phyloP scores from a whole-genome alignment of 1,284 basidiomycete species.

The Ganoderma leucocontextum region DNA sequence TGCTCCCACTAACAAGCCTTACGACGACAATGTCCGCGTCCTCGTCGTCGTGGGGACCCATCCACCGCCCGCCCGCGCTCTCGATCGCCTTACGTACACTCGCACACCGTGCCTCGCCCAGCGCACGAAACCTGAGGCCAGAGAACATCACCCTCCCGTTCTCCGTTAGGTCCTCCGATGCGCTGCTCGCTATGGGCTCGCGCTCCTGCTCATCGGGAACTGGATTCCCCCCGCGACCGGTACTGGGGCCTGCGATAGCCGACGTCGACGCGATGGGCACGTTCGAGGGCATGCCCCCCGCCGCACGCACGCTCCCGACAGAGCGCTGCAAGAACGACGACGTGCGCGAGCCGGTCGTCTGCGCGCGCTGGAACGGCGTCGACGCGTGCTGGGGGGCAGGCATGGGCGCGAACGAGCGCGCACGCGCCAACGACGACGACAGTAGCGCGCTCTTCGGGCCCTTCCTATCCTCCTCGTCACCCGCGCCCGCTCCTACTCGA shows the following conservation, averaged over 20 bases:
- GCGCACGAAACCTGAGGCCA: constrained; percentile 60
- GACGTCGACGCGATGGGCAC: constrained; percentile 30
- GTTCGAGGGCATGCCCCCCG: constrained; percentile 19
- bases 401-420: constrained; percentile 59
- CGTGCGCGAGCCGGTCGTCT: constrained; percentile 27
- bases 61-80: constrained; percentile 60
- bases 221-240: constrained; percentile 18
- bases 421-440: constrained; percentile 59
- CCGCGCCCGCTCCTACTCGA: constrained; percentile 16
- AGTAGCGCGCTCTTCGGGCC: constrained; percentile 54
- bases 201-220: constrained; percentile 12
- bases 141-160: constrained; percentile 50
- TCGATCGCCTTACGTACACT: constrained; percentile 67
- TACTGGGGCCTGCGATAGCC: constrained; percentile 19
- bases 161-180: constrained; percentile 16
- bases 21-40: constrained; percentile 72
- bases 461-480: constrained; percentile 27
- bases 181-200: background rate
- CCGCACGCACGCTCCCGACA: constrained; percentile 21
- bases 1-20: constrained; percentile 74
- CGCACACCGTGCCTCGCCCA: constrained; percentile 69
- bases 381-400: constrained; percentile 42
- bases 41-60: constrained; percentile 51
- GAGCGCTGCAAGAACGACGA: constrained; percentile 31
- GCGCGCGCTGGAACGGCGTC: constrained; percentile 56